Evolutionary conservation across 2,329 filamentous ascomycete species (phyloP).

Genomic region (Fusarium heterosporum): DNA sequence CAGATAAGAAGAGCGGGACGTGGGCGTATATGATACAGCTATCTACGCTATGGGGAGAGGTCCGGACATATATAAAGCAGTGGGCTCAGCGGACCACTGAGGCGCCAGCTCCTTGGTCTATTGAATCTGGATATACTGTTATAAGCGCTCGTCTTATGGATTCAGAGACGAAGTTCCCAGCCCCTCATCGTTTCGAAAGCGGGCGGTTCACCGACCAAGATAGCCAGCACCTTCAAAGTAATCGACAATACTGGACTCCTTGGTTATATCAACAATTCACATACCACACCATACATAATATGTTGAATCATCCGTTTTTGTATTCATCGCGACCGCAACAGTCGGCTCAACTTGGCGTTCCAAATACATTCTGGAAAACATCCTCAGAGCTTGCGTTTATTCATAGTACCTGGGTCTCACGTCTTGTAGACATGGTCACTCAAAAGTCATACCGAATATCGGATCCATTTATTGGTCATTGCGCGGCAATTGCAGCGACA

Average conservation of each 20-base stretch:
- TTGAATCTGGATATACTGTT: constrained; percentile 3
- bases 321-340: neutral
- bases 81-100: constrained; percentile 2
- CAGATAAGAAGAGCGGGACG: neutral
- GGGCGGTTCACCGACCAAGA: neutral
- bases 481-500: neutral
- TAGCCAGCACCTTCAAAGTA: neutral
- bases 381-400: neutral
- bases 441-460: neutral
- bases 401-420: neutral
- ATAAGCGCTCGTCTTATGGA: constrained; percentile 8
- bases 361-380: constrained; percentile 9
- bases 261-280: constrained; percentile 10
- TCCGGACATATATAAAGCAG: constrained; percentile 1
- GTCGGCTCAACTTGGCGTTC: neutral
- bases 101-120: constrained; percentile 2
- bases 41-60: constrained; percentile 2
- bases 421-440: neutral
- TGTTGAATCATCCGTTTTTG: neutral
- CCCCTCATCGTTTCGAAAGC: neutral
- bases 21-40: constrained; percentile 6
- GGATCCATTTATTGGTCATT: constrained; percentile 1
- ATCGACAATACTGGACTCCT: constrained; percentile 3
- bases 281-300: constrained; percentile 4
- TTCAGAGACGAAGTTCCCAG: neutral